Base-by-base conservation (phyloP, 768 basidiomycete species). In the Boletus rubescentipes region DNA sequence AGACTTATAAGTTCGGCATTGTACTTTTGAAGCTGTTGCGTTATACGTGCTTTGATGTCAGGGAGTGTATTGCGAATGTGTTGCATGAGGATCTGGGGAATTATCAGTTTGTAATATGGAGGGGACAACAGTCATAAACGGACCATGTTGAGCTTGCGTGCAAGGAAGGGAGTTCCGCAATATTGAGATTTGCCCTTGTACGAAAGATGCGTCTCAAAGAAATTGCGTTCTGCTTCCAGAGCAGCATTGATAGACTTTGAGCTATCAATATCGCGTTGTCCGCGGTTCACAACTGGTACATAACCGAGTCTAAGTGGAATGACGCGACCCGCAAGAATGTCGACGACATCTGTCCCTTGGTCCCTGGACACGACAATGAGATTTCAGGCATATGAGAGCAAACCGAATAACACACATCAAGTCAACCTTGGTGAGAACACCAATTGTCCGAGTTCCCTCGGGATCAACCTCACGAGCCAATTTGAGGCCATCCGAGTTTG, bases 51-150 rank as follows among this genome's bases (percentile, higher is more conserved):
- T 77, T 99, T 99, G 80, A 98, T 98, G 69, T 99, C 97, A 31
- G 97, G 97, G n/a, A 99, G 81, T 20, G 93, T 97, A 49, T 91
- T 84, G 52, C 92, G 91, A 70, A 99, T 98, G 73, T 99, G 97
- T 73, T 97, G 93, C 95, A 98, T 98, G 49, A 99, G 85, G 67
- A 99, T 96, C 94, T 96, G 54, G 41, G 9, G 45, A 20, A 16
- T 8, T 11, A 35, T 60, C 31, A 56, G 37, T 32, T 45, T 34
- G 51, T 37, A 8, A 23, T 46, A 30, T 11, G 20, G 31, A 41
- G 18, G 12, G 21, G 38, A 43, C 18, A 29, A 30, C 4, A 38
- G 16, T 15, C 15, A 30, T 29, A 9, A 29, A 75, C 83, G 43
- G 56, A 93, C 93, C 81, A 92, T 88, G 71, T 98, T 98, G 49